A percentile compares a stretch with the other conserved stretches of the same genome.
These are phyloP conservation scores for Lactifluus rugatus DNA, from an alignment of 768 basidiomycete genomes.

Conservation along the genomic window DNA sequence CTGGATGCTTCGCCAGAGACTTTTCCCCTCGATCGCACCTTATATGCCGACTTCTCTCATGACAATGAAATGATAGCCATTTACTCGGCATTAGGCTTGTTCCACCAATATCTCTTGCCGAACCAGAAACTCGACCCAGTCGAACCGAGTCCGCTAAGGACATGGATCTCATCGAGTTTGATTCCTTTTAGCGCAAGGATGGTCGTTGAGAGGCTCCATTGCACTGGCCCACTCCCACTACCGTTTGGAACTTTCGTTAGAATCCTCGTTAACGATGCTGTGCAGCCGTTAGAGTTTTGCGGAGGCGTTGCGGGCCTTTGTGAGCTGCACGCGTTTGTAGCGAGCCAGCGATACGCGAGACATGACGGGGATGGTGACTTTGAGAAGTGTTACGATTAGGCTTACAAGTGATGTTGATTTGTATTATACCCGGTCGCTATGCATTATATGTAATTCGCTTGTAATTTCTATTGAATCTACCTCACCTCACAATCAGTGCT, in stretches of 20 bases:
- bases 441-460: slow-evolving; percentile 24
- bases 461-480: not conserved
- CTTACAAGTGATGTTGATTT: too few species aligned
- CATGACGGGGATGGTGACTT: slow-evolving; percentile 64
- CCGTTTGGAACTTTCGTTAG: slow-evolving; percentile 39
- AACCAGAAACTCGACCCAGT: slow-evolving; percentile 22
- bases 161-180: slow-evolving; percentile 49
- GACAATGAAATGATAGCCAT: slow-evolving; percentile 81
- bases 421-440: too few species aligned
- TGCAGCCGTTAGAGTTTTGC: slow-evolving; percentile 57
- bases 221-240: slow-evolving; percentile 23
- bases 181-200: slow-evolving; percentile 71
- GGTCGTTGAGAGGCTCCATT: slow-evolving; percentile 61
- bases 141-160: slow-evolving; percentile 19
- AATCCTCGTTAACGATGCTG: slow-evolving; percentile 68
- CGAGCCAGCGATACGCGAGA: slow-evolving; percentile 60
- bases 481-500: slow-evolving; percentile 8
- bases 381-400: slow-evolving; percentile 37
- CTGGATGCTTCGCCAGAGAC: slow-evolving; percentile 52
- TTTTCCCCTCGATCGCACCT: slow-evolving; percentile 56
- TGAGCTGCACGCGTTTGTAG: slow-evolving; percentile 51
- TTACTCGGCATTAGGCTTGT: slow-evolving; percentile 47
- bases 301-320: slow-evolving; percentile 52
- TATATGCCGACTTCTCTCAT: slow-evolving; percentile 79
- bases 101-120: slow-evolving; percentile 17